Evolutionary conservation across 176 grass and related monocot species (phyloP), one percentile per base, ranked within the genome.

Genomic region (Aegilops umbellulata): DNA sequence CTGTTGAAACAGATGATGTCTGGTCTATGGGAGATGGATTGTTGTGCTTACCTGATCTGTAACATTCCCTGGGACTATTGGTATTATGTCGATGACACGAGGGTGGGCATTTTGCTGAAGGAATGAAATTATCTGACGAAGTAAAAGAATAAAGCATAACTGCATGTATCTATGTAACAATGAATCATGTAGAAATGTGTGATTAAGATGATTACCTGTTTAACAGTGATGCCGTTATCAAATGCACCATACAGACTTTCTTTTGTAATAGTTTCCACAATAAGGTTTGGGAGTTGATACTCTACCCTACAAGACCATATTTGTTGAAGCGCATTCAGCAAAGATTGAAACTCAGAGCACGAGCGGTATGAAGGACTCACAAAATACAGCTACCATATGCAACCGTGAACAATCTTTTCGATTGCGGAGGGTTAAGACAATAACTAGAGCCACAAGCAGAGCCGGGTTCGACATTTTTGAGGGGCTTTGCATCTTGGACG

Each of bases 171-270:
- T 17, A 77, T 51, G 22, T 67, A 87, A 49, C 46, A 49, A 77
- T n/a, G 17, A 23, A 65, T 77, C 78, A 0, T 71, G 65, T 32
- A 64, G 74, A 58, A 69, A 86, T 80, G 60, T 70, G 8, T 17
- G 39, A 78, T 82, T 14, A 46, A 84, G 81, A 68, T 47, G 35
- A 64, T 38, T 92, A 90, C 96, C 91, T 98, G 93, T n/a, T 98
- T 88, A 60, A 86, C 91, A 9, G 88, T 94, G 69, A 98, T 98
- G 39, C 96, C 93, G 72, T 95, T 98, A 41, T 95, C 96, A 86
- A 98, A 98, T 46, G 93, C 93, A 77, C 91, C 88, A 70, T 98
- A 95, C 35, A 98, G 80, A 80, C 95, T 98, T 91, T 95, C 96
- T 91, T 95, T 98, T 38, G 88, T 98, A 69, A 98, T 92, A 80